phyloP scores from a whole-genome alignment of 2,329 filamentous ascomycete genomes.

The Ascomycota sp. region DNA sequence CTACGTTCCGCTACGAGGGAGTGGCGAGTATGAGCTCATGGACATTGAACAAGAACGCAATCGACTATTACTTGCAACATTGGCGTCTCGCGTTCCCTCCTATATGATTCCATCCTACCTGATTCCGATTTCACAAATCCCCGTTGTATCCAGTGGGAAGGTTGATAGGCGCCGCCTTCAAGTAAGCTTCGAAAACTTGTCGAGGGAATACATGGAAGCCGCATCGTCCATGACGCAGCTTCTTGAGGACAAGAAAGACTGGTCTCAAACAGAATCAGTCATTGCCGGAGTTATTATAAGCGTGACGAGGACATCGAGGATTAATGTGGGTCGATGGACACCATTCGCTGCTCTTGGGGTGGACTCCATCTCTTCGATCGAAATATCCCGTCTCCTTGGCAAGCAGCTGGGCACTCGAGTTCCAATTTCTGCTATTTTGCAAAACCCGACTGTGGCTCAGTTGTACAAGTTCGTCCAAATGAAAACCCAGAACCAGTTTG shows the following conservation, averaged over 20 bases:
- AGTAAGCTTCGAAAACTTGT: conserved; percentile 22
- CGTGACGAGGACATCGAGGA: conserved; percentile 20
- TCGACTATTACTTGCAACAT: conserved; percentile 25
- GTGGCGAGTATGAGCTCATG: conserved; percentile 14
- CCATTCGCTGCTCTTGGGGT: conserved; percentile 61
- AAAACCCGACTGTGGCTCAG: conserved; percentile 39
- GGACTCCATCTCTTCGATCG: conserved; percentile 65
- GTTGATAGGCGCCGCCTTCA: conserved; percentile 36
- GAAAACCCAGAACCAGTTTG: not conserved
- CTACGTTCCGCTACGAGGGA: conserved; percentile 27
- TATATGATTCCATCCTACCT: conserved; percentile 67
- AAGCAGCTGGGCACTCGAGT: conserved; percentile 22
- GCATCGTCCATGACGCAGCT: conserved; percentile 8
- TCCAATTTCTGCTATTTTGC: conserved; percentile 47
- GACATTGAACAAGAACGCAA: conserved; percentile 14
- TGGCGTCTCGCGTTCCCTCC: conserved; percentile 34
- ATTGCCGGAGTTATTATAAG: conserved; percentile 33
- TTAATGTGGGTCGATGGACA: conserved; percentile 35
- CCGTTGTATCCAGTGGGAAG: conserved; percentile 54
- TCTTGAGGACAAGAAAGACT: conserved; percentile 15
- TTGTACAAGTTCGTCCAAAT: conserved; percentile 20
- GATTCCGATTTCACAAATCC: conserved; percentile 45
- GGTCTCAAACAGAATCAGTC: conserved; percentile 30
- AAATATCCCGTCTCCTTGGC: conserved; percentile 36
- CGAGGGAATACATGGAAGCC: conserved; percentile 19